phyloP scores from a whole-genome alignment of 257 asterid genomes.

The Capsicum baccatum region DNA sequence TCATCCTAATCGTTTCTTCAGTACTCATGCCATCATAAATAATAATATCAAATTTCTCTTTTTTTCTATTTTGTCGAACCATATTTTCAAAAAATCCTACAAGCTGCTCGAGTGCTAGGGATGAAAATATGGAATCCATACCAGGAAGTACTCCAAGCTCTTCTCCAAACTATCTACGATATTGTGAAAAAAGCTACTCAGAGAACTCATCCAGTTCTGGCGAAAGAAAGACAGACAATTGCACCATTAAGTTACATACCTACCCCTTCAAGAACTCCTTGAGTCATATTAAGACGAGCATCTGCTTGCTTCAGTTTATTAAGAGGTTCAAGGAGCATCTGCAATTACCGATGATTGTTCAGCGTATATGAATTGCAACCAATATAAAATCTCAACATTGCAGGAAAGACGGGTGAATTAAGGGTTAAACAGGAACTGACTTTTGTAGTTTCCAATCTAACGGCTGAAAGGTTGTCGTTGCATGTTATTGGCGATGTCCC shows the following conservation, averaged over 20 bases:
- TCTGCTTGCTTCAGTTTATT: constrained; percentile 86
- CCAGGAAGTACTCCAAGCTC: constrained; percentile 99
- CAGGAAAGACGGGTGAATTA: constrained; percentile 28
- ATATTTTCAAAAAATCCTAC: constrained; percentile 53
- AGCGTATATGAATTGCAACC: constrained; percentile 35
- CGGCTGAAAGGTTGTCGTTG: constrained; percentile 68
- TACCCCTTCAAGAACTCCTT: constrained; percentile 99
- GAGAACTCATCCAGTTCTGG: constrained; percentile 21
- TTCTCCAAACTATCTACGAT: constrained; percentile 82
- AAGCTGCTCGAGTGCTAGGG: constrained; percentile 70
- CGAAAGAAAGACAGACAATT: background rate
- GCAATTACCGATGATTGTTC: constrained; percentile 36
- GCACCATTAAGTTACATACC: constrained; percentile 53
- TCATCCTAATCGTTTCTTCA: constrained; percentile 85
- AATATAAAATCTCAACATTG: constrained; percentile 25
- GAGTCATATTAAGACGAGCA: constrained; percentile 84
- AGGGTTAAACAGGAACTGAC: constrained; percentile 42
- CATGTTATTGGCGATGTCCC: constrained; percentile 69
- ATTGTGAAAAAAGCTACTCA: constrained; percentile 36
- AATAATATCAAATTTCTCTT: constrained; percentile 61
- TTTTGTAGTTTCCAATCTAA: constrained; percentile 89
- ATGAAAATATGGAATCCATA: constrained; percentile 92
- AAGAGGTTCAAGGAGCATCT: constrained; percentile 97
- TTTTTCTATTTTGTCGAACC: constrained; percentile 43
- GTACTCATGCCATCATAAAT: constrained; percentile 84